Conservation (phyloP, 192 early-diverging fungal genomes). For the Funneliformis geosporum region DNA sequence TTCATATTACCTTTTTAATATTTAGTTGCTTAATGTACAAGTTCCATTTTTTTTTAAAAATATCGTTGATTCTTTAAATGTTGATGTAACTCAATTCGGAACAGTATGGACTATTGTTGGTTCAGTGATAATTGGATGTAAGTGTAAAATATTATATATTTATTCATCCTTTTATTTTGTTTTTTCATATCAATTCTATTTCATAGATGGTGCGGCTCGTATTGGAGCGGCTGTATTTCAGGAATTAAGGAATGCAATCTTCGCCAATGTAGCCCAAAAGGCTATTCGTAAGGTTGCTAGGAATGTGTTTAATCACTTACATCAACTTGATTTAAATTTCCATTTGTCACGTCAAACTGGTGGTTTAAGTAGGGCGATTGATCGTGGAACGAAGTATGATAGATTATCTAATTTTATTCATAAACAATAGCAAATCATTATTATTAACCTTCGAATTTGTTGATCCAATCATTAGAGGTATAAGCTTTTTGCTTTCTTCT, state of each 20-base stretch:
- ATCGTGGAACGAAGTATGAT: slow-evolving; percentile 78
- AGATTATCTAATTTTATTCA: not conserved
- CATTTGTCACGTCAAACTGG: slow-evolving; percentile 95
- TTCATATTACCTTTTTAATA: slow-evolving; percentile 15
- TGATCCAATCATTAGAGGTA: slow-evolving; percentile 66
- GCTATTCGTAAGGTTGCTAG: slow-evolving; percentile 87
- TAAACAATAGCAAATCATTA: too few relatives aligned
- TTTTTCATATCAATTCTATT: not conserved
- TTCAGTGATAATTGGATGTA: slow-evolving; percentile 90
- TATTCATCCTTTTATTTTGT: not conserved
- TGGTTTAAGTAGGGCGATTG: slow-evolving; percentile 94
- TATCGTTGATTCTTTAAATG: slow-evolving; percentile 83
- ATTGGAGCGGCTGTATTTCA: slow-evolving; percentile 79
- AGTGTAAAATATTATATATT: slow-evolving; percentile 8
- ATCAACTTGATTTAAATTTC: slow-evolving; percentile 85
- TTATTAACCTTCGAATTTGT: not conserved
- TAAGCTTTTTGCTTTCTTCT: slow-evolving; percentile 92
- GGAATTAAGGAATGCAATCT: slow-evolving; percentile 93
- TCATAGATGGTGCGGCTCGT: slow-evolving; percentile 81
- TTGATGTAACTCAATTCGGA: slow-evolving; percentile 60
- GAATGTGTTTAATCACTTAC: slow-evolving; percentile 90
- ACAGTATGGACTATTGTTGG: slow-evolving; percentile 79
- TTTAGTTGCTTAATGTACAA: slow-evolving; percentile 80
- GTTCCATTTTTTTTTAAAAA: slow-evolving; percentile 96
- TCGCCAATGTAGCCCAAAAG: slow-evolving; percentile 89